Conservation (phyloP, 75 land plant species). For the Selaginella tamariscina region DNA sequence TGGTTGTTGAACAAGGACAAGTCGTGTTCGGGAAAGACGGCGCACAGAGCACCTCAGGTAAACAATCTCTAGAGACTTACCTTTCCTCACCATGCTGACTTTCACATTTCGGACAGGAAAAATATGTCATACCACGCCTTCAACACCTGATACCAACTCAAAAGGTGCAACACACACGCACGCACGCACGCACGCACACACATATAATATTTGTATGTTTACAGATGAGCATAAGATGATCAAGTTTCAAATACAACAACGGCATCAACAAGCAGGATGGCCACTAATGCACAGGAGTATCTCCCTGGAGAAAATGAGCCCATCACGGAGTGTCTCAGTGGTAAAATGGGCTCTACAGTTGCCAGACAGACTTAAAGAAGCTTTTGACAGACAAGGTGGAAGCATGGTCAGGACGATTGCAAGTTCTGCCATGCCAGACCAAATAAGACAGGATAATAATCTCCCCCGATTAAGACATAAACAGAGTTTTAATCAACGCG, state of each 20-base stretch:
- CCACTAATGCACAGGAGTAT: constrained; percentile 35
- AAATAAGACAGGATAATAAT: not conserved
- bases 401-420: not conserved
- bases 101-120: no score
- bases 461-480: not conserved
- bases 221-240: no score
- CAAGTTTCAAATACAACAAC: no score
- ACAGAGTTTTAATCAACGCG: no score
- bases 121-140: no score
- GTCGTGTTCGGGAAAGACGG: constrained; percentile 44
- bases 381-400: not conserved
- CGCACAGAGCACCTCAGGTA: constrained; percentile 5
- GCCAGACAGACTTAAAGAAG: constrained; percentile 33
- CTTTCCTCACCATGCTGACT: no score
- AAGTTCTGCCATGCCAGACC: not conserved
- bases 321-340: constrained; percentile 35
- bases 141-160: no score
- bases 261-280: constrained; percentile 30
- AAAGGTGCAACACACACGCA: no score
- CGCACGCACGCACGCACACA: no score
- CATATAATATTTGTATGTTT: no score
- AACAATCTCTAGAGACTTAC: no score
- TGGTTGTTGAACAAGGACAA: constrained; percentile 65
- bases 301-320: constrained; percentile 14
- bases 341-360: constrained; percentile 68